Evolutionary conservation across 495 filamentous ascomycete genomes (phyloP), one percentile per base, ranked within the genome.

Genomic region (Stereocaulon alpinum): DNA sequence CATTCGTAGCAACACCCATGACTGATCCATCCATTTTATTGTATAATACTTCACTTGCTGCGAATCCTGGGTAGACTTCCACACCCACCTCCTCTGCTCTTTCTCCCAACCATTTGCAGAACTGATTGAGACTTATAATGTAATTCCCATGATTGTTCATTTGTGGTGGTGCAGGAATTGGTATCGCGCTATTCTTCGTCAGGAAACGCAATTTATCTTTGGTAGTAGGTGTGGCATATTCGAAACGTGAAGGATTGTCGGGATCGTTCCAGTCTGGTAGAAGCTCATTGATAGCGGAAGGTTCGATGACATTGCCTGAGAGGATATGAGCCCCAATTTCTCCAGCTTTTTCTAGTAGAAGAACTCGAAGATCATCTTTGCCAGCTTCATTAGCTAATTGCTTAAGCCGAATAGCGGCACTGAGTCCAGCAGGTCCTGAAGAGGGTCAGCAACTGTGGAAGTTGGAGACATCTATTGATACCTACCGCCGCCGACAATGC

Each of bases 81-180:
- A 97, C 94, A n/a, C 92, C 93, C 29, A 96, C 62, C 70, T 97
- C 93, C 73, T 97, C 94, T 4, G 93, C 93, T 22, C 93, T 80
- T 69, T 97, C 93, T 17, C 87, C 89, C 15, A 99, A 75, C 93
- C 93, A 99, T 70, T 92, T 95, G 40, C 84, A 86, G 61, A 97
- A 83, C 69, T 97, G 87, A 68, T 91, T 96, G 66, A 99, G 72
- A 69, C 89, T 95, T 64, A 99, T 79, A 60, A 99, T 99, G 69
- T 93, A 96, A 70, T 99, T 99, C 22, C 93, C 93, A 65, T 95
- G 80, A 70, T 99, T 99, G 72, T 95, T 81, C 94, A 99, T 97
- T 76, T 97, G 93, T 30, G 93, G 94, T 22, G 93, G 94, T 6
- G 84, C 79, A 4, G 93, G 93, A 43, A 96, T 79, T 11, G 87